Evolutionary conservation across 2,329 filamentous ascomycete species (phyloP).

Genomic region (Fonsecaea pugnacius): DNA sequence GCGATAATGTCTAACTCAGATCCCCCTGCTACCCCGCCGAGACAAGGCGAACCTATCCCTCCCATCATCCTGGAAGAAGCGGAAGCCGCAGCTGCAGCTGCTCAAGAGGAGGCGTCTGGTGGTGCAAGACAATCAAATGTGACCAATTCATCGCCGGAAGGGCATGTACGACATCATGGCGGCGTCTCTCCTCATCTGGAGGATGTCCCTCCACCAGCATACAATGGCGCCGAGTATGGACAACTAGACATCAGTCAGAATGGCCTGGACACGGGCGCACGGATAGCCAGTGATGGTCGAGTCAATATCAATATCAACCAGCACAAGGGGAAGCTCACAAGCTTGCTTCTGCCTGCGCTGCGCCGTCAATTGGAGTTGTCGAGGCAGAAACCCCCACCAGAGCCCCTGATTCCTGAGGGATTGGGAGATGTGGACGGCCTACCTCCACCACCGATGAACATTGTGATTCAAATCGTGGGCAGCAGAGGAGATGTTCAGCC

Average conservation of each 20-base stretch:
- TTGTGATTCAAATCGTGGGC: conserved; percentile 76
- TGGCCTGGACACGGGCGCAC: conserved; percentile 66
- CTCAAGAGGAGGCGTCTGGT: conserved; percentile 21
- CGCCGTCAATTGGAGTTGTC: conserved; percentile 57
- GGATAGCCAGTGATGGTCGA: conserved; percentile 73
- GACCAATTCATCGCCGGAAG: conserved; percentile 16
- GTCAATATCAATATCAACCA: conserved; percentile 81
- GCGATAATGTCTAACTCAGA: conserved; percentile 26
- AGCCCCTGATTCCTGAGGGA: conserved; percentile 71
- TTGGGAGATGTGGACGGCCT: conserved; percentile 67
- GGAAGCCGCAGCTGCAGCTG: conserved; percentile 25
- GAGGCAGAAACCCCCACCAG: conserved; percentile 55
- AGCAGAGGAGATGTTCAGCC: conserved; percentile 77
- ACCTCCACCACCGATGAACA: conserved; percentile 65
- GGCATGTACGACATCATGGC: conserved; percentile 29
- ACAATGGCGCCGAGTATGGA: conserved; percentile 56
- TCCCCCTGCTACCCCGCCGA: conserved; percentile 8
- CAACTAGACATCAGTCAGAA: conserved; percentile 65
- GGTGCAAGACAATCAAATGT: conserved; percentile 8
- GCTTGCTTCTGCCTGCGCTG: conserved; percentile 69
- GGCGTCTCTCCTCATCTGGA: conserved; percentile 32
- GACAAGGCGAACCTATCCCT: conserved; percentile 17
- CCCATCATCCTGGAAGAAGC: conserved; percentile 24
- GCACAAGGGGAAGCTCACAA: conserved; percentile 67
- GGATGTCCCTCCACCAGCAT: conserved; percentile 37